phyloP scores from a whole-genome alignment of 257 asterid genomes.

The Przewalskia tangutica region DNA sequence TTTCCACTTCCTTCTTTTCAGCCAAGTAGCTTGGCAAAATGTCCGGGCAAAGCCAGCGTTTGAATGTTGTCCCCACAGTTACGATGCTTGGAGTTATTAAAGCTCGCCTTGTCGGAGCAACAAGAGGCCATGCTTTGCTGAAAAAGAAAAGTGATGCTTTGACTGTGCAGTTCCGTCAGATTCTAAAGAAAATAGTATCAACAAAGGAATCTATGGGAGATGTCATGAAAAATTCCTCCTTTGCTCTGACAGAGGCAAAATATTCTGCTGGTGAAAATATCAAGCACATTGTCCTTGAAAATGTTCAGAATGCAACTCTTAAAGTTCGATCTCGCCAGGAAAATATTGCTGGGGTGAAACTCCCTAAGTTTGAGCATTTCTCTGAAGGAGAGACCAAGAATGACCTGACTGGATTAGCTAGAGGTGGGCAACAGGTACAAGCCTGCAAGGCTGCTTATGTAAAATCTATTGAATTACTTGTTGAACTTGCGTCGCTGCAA shows the following conservation, averaged over 20 bases:
- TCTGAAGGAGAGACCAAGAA: slow-evolving; percentile 41
- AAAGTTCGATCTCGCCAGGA: slow-evolving; percentile 37
- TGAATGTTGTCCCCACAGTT: slow-evolving; percentile 38
- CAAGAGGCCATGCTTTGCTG: slow-evolving; percentile 44
- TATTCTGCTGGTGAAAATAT: slow-evolving; percentile 41
- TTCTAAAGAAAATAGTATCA: slow-evolving; percentile 33
- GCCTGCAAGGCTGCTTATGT: slow-evolving; percentile 40
- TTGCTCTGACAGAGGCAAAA: slow-evolving; percentile 35
- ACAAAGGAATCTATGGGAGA: slow-evolving; percentile 46
- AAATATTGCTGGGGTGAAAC: slow-evolving; percentile 42
- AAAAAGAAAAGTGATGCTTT: slow-evolving; percentile 46
- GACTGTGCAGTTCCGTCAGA: slow-evolving; percentile 42
- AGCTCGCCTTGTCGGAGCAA: slow-evolving; percentile 44
- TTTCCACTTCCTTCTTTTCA: neutral
- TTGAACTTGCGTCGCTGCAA: slow-evolving; percentile 41
- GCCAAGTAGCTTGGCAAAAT: slow-evolving; percentile 7
- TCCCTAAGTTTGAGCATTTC: slow-evolving; percentile 34
- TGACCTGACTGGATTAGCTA: slow-evolving; percentile 39
- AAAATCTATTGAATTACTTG: slow-evolving; percentile 39
- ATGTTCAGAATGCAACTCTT: slow-evolving; percentile 33
- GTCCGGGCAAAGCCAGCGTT: slow-evolving; percentile 36
- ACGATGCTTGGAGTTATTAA: slow-evolving; percentile 41
- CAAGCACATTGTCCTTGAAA: slow-evolving; percentile 41
- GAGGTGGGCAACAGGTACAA: slow-evolving; percentile 46
- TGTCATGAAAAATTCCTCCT: slow-evolving; percentile 29